phyloP scores from a whole-genome alignment of 176 grass and related monocot species.

The Triticum dicoccoides region DNA sequence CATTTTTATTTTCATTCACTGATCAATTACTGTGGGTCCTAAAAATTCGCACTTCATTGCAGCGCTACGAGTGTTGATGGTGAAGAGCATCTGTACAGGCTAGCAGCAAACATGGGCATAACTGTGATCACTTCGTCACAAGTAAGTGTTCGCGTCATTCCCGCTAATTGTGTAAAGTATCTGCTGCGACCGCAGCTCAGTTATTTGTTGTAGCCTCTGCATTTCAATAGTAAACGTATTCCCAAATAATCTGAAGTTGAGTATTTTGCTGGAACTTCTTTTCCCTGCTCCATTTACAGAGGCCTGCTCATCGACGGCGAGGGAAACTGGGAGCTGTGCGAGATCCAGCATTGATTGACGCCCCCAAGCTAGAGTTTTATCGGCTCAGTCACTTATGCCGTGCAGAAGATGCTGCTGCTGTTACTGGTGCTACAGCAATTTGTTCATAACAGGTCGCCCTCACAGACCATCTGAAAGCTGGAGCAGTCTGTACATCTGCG shows the following conservation, averaged over 20 bases:
- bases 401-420: neutral
- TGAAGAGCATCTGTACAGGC: constrained; percentile 90
- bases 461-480: neutral
- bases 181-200: neutral
- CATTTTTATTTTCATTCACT: constrained; percentile 1
- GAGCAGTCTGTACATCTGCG: neutral
- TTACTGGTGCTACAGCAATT: neutral
- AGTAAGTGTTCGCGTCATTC: constrained; percentile 28
- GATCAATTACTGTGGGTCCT: neutral
- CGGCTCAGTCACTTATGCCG: neutral
- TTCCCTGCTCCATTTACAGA: constrained; percentile 37
- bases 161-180: neutral
- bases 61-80: constrained; percentile 98
- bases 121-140: constrained; percentile 95
- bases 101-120: constrained; percentile 89
- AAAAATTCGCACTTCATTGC: constrained; percentile 18
- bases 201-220: neutral
- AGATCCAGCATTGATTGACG: constrained; percentile 59
- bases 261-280: constrained; percentile 14
- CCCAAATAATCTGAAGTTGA: neutral
- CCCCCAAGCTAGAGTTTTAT: neutral
- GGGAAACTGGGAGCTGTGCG: constrained; percentile 87
- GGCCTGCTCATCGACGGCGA: constrained; percentile 91
- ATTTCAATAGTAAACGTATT: neutral
- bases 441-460: neutral